Base-by-base conservation (phyloP, 2,329 filamentous ascomycete species). In the Gliomastix tumulicola region DNA sequence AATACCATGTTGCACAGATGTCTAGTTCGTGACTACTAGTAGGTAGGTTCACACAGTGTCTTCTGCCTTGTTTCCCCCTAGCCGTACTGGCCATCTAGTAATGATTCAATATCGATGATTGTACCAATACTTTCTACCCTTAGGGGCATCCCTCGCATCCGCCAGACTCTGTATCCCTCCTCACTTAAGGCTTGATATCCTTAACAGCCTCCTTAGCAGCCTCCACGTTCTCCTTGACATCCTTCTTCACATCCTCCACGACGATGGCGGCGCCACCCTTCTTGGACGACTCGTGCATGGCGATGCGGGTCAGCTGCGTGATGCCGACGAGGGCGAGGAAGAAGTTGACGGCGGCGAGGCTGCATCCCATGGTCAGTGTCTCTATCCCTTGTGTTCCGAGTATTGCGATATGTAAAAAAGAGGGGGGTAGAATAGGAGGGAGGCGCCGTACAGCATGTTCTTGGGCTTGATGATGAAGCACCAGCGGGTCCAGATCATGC, bases 401-500 rank as follows among this genome's bases (percentile, higher is more conserved):
- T n/a, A n/a, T n/a, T n/a, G n/a, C n/a, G n/a, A n/a, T n/a, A n/a
- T n/a, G n/a, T n/a, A n/a, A n/a, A n/a, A 10, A 15, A 28, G 13
- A 15, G 21, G 8, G n/a, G 13, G 11, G 6, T 28, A 8, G 9
- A 2, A 13, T 28, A 13, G 25, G 13, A 28, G 25, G 17, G n/a
- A 28, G 18, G 32, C 11, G 28, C 7, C 17, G 33, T 68, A 88
- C 82, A 96, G 83, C 55, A 88, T 68, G 73, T 98, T 98, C 65
- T 80, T 81, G 40, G 92, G 92, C 64, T 81, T 88, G 67, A 98
- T 98, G 62, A 98, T 84, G 58, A 97, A 74, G 74, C 92, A 98
- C 92, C 92, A 98, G 49, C 92, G 79, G 32, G 92, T 98, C 92
- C 92, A 98, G 74, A 98, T 98, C 47, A 84, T 66, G 48, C 92